Evolutionary conservation across 495 filamentous ascomycete species (phyloP), one percentile per base, ranked within the genome.

Genomic region (Podospora sp.): DNA sequence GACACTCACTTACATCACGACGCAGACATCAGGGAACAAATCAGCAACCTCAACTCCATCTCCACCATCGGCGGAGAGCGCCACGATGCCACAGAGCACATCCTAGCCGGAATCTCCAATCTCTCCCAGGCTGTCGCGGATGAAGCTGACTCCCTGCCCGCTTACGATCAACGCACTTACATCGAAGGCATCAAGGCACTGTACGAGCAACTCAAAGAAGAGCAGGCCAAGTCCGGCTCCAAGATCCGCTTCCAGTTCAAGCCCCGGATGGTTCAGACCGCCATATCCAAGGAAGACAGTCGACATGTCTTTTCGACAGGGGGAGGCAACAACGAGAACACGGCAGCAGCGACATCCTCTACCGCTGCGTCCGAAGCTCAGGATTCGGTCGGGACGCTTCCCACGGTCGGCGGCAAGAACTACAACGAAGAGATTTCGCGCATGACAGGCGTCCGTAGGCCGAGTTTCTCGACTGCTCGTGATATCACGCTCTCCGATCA

Each of bases 401-500:
- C 77, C 0, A 71, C 76, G 7, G 69, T 76, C 40, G 20, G 68
- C 26, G 61, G 24, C 6, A 84, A 84, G 65, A 76, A 85, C 67
- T 85, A 85, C 71, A 85, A 86, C 67, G 78, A 81, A 36, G 82
- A 85, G 67, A 77, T 85, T 33, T 70, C 78, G 12, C 75, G 64
- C 0, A 53, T 66, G 21, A 64, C 64, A 1, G 76, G 74, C 0
- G 81, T 86, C 33, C 81, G 84, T 27, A 85, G 82, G 67, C 86
- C 85, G n/a, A 85, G 82, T 66, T 89, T 89, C 79, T 86, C 86
- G 0, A 74, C 82, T 25, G 79, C 87, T 0, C 85, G 82, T 6
- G 86, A 83, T 36, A 86, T 94, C 40, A 80, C 82, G 21, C 89
- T 94, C 50, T 83, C 87, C 20, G 81, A 86, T 62, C 89, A 93